phyloP scores from a whole-genome alignment of 306 rosid species.

The Ormosia semicastrata region DNA sequence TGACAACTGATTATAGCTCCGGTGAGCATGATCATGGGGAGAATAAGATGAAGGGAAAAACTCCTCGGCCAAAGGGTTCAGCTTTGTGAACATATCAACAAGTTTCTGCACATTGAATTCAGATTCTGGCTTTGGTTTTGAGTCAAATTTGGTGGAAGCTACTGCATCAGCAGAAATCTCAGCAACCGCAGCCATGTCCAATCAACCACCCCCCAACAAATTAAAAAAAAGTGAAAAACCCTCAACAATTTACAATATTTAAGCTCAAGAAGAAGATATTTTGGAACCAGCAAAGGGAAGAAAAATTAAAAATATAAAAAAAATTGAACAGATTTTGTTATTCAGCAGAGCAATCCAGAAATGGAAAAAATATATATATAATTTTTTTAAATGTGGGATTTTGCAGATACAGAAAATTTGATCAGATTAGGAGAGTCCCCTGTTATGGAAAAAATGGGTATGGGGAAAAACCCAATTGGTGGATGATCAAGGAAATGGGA shows the following conservation, averaged over 20 bases:
- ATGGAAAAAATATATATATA: not conserved
- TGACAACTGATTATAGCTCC: slow-evolving; percentile 32
- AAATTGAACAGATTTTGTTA: slow-evolving; percentile 11
- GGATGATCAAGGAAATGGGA: not conserved
- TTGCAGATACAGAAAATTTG: not conserved
- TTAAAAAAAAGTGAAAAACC: not conserved
- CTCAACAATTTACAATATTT: not conserved
- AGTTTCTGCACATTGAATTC: slow-evolving; percentile 69
- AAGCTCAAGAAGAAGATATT: not conserved
- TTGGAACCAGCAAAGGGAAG: not conserved
- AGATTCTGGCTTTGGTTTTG: slow-evolving; percentile 43
- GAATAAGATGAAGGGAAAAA: slow-evolving; percentile 64
- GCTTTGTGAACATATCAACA: slow-evolving; percentile 74
- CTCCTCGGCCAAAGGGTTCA: slow-evolving; percentile 83
- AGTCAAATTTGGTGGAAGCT: slow-evolving; percentile 51
- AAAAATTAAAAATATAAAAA: not conserved
- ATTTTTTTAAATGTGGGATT: not conserved
- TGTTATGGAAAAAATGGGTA: not conserved
- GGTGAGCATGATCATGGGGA: slow-evolving; percentile 34
- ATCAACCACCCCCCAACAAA: slow-evolving; percentile 14
- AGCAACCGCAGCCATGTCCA: slow-evolving; percentile 74
- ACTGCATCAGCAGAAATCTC: slow-evolving; percentile 59
- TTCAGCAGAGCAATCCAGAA: not conserved
- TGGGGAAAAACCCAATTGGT: not conserved
- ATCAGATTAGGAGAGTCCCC: not conserved